Evolutionary conservation across 176 grass and related monocot species (phyloP).

Genomic region (Aegilops tauschii): DNA sequence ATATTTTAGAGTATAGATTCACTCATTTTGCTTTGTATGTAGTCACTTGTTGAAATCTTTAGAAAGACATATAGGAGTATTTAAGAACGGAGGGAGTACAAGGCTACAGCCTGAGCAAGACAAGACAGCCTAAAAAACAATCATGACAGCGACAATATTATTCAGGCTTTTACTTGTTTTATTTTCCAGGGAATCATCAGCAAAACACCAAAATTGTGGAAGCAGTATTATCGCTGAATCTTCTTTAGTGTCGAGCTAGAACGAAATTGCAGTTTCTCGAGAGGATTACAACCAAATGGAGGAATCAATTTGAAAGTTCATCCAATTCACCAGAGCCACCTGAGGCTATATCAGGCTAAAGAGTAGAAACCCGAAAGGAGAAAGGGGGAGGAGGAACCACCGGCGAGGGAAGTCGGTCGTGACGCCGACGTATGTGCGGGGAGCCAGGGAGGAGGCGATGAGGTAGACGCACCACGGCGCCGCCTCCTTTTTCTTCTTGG

Average conservation of each 20-base stretch:
- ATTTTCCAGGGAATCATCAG: neutral
- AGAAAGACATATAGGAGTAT: too few species aligned
- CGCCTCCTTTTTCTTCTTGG: slow-evolving; percentile 10
- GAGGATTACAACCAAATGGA: neutral
- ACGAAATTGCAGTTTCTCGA: neutral
- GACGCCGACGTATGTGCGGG: slow-evolving; percentile 78
- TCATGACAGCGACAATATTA: neutral
- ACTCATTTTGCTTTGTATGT: too few species aligned
- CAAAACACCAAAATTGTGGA: neutral
- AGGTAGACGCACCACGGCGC: slow-evolving; percentile 60
- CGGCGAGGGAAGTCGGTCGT: slow-evolving; percentile 83
- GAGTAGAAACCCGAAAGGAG: too few species aligned
- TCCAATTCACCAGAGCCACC: neutral
- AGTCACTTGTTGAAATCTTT: too few species aligned
- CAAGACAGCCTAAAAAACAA: neutral
- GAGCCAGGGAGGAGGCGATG: slow-evolving; percentile 51
- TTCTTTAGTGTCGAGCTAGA: neutral
- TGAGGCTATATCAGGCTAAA: neutral
- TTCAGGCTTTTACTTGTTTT: neutral
- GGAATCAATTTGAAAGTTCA: neutral
- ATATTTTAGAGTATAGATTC: too few species aligned
- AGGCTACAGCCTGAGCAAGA: neutral
- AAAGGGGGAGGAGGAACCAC: slow-evolving; percentile 21
- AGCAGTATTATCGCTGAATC: neutral
- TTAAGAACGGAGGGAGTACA: too few species aligned